Evolutionary conservation across 83 land plant species (phyloP).

Genomic region (Picea abies): DNA sequence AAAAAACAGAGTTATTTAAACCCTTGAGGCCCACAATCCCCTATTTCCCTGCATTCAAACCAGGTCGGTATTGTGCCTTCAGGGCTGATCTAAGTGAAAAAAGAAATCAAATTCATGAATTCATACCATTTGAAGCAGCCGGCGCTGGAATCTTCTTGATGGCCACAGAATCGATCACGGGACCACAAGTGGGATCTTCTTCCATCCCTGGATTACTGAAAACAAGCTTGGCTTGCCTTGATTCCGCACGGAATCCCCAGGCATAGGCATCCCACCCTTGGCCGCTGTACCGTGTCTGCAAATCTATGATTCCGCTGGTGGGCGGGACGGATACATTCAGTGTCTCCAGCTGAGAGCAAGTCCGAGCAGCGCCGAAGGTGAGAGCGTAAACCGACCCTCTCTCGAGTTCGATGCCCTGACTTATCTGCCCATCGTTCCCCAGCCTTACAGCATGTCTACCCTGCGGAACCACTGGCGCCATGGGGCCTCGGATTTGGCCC

Average conservation of each 20-base stretch:
- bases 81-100: too few species aligned
- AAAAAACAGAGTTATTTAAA: too few species aligned
- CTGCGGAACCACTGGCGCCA: conserved; percentile 27
- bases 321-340: conserved; percentile 56
- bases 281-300: conserved; percentile 59
- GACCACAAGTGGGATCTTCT: conserved; percentile 74
- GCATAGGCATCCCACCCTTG: conserved; percentile 68
- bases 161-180: conserved; percentile 65
- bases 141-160: conserved; percentile 49
- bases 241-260: conserved; percentile 39
- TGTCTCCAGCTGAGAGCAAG: conserved; percentile 64
- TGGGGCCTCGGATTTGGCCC: conserved; percentile 16
- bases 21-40: too few species aligned
- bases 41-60: too few species aligned
- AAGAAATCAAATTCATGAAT: too few species aligned
- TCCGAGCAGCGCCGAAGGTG: conserved; percentile 68
- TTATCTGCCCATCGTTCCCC: background rate
- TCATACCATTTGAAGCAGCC: conserved; percentile 32
- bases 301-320: conserved; percentile 29
- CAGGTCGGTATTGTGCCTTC: too few species aligned
- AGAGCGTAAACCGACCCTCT: conserved; percentile 35
- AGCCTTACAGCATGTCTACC: conserved; percentile 18
- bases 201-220: conserved; percentile 64
- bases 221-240: conserved; percentile 25
- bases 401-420: background rate